phyloP scores from a whole-genome alignment of 371 early-diverging fungal genomes.

The Lichtheimia ornata region DNA sequence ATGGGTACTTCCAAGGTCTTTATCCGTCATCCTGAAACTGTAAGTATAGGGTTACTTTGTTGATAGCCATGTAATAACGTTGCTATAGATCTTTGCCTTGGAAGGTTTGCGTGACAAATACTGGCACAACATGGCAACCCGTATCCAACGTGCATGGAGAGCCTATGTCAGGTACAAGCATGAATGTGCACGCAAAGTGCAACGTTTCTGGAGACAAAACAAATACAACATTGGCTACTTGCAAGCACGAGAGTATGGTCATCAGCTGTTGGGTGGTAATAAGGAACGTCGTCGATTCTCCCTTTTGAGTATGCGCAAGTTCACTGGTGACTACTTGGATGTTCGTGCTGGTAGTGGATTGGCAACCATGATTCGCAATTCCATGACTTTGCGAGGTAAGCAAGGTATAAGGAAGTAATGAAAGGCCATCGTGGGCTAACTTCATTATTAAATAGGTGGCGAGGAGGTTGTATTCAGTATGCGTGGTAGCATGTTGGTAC shows the following conservation, averaged over 20 bases:
- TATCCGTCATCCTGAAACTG: conserved; percentile 93
- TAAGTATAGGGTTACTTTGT: conserved; percentile 18
- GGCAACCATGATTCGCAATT: conserved; percentile 67
- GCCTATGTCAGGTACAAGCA: conserved; percentile 73
- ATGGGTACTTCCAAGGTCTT: conserved; percentile 92
- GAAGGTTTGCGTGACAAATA: conserved; percentile 93
- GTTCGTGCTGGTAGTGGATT: conserved; percentile 68
- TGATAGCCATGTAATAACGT: background rate
- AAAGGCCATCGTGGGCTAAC: background rate
- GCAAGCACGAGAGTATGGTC: conserved; percentile 91
- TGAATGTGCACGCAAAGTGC: conserved; percentile 77
- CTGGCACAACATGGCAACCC: conserved; percentile 95
- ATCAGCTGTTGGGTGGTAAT: conserved; percentile 84
- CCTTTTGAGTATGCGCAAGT: conserved; percentile 82
- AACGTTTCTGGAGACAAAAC: conserved; percentile 85
- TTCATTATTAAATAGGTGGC: conserved; percentile 22
- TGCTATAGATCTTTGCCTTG: conserved; percentile 75
- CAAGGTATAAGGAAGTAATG: conserved; percentile 9
- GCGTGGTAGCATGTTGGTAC: conserved; percentile 66
- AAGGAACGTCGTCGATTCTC: conserved; percentile 93
- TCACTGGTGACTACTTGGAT: conserved; percentile 90
- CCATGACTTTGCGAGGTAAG: conserved; percentile 51
- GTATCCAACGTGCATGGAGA: conserved; percentile 93
- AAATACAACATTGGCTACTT: conserved; percentile 89
- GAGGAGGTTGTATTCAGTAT: conserved; percentile 72